Evolutionary conservation across 208 protist genomes (phyloP).

Genomic region (Trypanosoma boissoni): DNA sequence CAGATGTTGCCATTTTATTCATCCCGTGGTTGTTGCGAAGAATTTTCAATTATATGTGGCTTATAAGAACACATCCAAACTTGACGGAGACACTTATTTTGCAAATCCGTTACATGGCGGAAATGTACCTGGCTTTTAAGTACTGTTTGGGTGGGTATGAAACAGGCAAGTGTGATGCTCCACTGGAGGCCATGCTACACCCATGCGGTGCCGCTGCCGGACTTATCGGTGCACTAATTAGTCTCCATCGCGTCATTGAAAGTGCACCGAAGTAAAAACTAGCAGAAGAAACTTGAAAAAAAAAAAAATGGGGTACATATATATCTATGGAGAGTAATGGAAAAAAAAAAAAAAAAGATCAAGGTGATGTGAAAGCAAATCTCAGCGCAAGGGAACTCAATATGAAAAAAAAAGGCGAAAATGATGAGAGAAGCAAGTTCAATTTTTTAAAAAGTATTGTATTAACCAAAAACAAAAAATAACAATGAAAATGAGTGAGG

Average conservation of each 20-base stretch:
- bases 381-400: neutral
- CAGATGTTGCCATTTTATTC: slow-evolving; percentile 45
- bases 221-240: slow-evolving; percentile 60
- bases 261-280: slow-evolving; percentile 50
- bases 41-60: slow-evolving; percentile 79
- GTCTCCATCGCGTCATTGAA: slow-evolving; percentile 64
- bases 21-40: slow-evolving; percentile 73
- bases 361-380: neutral
- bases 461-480: neutral
- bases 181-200: slow-evolving; percentile 54
- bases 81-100: slow-evolving; percentile 64
- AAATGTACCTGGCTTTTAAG: slow-evolving; percentile 76
- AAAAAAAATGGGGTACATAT: neutral
- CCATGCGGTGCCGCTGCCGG: slow-evolving; percentile 58
- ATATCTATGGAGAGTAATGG: neutral
- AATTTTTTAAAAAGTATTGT: neutral
- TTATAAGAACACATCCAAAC: slow-evolving; percentile 74
- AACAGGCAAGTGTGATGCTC: slow-evolving; percentile 43
- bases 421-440: neutral
- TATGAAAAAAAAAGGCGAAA: neutral
- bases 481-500: neutral
- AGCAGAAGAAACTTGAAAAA: slow-evolving; percentile 1
- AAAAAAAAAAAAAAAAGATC: slow-evolving; percentile 3
- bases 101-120: slow-evolving; percentile 70
- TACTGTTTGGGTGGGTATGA: slow-evolving; percentile 83